Evolutionary conservation across 208 protist species (phyloP), one percentile per base, ranked within the genome.

Genomic region (Leishmania arabica): DNA sequence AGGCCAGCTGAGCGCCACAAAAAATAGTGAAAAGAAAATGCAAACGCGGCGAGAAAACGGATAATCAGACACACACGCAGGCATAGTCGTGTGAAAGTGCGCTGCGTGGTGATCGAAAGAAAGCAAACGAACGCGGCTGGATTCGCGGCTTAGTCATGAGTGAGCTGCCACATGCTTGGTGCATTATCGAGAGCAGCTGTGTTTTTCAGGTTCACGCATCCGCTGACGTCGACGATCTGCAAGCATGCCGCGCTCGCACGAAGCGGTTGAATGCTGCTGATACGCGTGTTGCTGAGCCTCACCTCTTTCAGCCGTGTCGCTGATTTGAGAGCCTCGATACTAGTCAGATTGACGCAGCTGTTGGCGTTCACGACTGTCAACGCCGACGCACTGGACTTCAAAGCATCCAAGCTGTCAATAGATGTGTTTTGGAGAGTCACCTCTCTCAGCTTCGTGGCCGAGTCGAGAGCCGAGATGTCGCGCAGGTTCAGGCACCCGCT

Each of bases 401-500:
- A 45, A 71, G 71, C 51, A 24, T 76, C 58, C 9, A 82, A 37
- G 37, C 51, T 60, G 7, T 69, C 37, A 5, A 77, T 24, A 5
- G 17, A 49, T 13, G 78, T 77, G 71, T 60, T 51, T n/a, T 58
- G 37, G 53, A 82, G 78, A 21, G 3, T 60, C 8, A 82, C 69
- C 3, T 58, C 49, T 24, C 45, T 45, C 34, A 82, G 58, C 24
- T 77, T 66, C 21, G 65, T 70, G 45, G 78, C 78, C 0, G 17
- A 15, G 13, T n/a, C 49, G 31, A 82, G 58, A 11, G 40, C 78
- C 1, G 70, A 77, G 53, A 77, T 56, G 37, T 82, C 60, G n/a
- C 70, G 54, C 1, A 82, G 78, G 47, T 77, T 82, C 34, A 77
- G 58, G 45, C 78, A 77, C 3, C 78, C 58, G 34, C 78, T 69